Evolutionary conservation across 2,329 filamentous ascomycete species (phyloP).

Genomic region (Chalaropsis thielavioides): DNA sequence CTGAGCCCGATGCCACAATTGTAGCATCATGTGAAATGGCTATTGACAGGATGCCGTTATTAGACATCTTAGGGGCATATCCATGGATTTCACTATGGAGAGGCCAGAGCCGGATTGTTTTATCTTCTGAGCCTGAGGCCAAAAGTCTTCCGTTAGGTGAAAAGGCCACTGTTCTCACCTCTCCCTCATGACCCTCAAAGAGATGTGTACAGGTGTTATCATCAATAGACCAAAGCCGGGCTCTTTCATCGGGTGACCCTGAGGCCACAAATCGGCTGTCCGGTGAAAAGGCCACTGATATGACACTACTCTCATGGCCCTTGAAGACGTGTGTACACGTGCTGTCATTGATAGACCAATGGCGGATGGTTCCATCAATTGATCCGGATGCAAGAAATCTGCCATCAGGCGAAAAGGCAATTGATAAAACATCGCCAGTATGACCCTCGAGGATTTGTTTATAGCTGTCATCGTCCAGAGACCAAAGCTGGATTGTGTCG

Average conservation of each 20-base stretch:
- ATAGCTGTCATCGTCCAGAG: no score
- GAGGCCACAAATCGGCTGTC: neutral
- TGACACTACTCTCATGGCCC: neutral
- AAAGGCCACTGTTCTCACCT: slow-evolving; percentile 12
- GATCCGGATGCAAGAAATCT: neutral
- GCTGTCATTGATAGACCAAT: neutral
- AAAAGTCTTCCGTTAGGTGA: slow-evolving; percentile 6
- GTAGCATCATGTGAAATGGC: no score
- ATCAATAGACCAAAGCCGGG: neutral
- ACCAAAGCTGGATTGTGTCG: no score
- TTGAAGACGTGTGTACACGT: neutral
- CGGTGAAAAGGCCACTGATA: neutral
- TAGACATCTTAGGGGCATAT: no score
- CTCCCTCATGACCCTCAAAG: neutral
- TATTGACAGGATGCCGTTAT: no score
- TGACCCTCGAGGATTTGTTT: no score
- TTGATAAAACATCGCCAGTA: no score
- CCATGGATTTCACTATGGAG: no score
- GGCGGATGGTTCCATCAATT: neutral
- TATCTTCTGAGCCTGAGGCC: slow-evolving; percentile 2
- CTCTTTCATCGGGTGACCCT: neutral
- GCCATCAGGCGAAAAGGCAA: neutral
- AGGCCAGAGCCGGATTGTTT: slow-evolving; percentile 12
- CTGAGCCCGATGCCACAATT: neutral
- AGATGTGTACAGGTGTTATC: neutral